These are phyloP conservation scores for Talaromyces verruculosus DNA, from an alignment of 2,329 filamentous ascomycete species.

Conservation along the genomic window DNA sequence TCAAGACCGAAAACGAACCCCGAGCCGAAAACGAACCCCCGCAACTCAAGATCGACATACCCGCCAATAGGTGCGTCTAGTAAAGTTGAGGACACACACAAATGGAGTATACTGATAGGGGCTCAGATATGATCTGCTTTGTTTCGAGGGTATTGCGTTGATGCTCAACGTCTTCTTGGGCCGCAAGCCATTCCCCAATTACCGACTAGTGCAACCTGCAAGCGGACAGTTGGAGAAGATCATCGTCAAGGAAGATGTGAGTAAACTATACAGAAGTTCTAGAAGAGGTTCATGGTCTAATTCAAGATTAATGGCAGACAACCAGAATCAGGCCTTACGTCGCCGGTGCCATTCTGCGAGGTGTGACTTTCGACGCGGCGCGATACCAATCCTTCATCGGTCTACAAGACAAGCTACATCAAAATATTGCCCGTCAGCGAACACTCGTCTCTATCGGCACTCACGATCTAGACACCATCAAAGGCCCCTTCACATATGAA, in stretches of 20 bases:
- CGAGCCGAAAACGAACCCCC: conserved; percentile 80
- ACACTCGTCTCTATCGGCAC: conserved; percentile 97
- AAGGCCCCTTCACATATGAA: conserved; percentile 96
- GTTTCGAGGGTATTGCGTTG: conserved; percentile 92
- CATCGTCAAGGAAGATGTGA: conserved; percentile 67
- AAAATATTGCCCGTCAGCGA: conserved; percentile 88
- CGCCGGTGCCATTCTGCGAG: conserved; percentile 83
- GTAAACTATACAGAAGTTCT: conserved; percentile 19
- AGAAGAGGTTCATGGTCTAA: conserved; percentile 4
- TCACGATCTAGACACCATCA: conserved; percentile 88
- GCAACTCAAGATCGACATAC: conserved; percentile 96
- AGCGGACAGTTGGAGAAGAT: conserved; percentile 75
- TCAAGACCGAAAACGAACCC: conserved; percentile 67
- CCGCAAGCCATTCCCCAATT: conserved; percentile 73
- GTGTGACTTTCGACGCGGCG: conserved; percentile 86
- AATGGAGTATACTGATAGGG: conserved; percentile 26
- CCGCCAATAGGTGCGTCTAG: conserved; percentile 75
- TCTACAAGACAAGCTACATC: conserved; percentile 96
- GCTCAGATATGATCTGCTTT: conserved; percentile 78
- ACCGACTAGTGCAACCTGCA: conserved; percentile 69
- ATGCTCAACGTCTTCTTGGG: conserved; percentile 95
- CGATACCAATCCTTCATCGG: conserved; percentile 97
- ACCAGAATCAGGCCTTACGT: conserved; percentile 80
- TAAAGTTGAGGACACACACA: background rate
- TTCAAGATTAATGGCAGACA: conserved; percentile 51